phyloP scores from a whole-genome alignment of 169 alveolate species.

The Amoebophrya sp. region DNA sequence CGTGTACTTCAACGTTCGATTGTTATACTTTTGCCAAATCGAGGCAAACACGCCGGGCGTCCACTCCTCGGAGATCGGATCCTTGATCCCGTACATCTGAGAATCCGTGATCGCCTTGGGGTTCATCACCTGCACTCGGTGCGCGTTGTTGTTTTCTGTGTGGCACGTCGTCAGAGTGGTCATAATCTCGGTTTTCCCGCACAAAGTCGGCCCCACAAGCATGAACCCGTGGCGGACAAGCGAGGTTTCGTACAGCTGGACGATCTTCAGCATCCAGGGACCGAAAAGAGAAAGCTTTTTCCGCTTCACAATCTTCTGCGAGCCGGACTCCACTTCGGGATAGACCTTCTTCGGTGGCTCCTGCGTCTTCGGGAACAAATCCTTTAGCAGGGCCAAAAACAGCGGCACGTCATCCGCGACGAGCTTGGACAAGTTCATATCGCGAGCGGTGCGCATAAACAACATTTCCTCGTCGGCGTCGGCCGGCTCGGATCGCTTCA shows the following conservation, averaged over 20 bases:
- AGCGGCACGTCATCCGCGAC: conserved; percentile 92
- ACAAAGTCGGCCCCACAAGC: conserved; percentile 93
- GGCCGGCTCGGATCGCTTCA: conserved; percentile 73
- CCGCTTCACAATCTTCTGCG: conserved; percentile 63
- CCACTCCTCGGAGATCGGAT: conserved; percentile 89
- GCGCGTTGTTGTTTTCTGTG: conserved; percentile 70
- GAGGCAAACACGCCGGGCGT: conserved; percentile 89
- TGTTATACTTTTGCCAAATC: conserved; percentile 87
- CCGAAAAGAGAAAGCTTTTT: conserved; percentile 50
- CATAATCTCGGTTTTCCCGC: conserved; percentile 91
- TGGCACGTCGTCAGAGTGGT: conserved; percentile 70
- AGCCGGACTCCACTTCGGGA: conserved; percentile 77
- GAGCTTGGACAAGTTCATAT: conserved; percentile 87
- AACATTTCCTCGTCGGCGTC: conserved; percentile 81
- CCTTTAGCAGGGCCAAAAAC: conserved; percentile 84
- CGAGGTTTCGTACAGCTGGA: conserved; percentile 85
- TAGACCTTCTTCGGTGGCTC: conserved; percentile 84
- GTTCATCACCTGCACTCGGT: conserved; percentile 77
- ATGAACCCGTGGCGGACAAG: conserved; percentile 95
- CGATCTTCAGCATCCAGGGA: conserved; percentile 71
- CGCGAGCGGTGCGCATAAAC: conserved; percentile 57
- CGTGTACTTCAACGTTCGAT: conserved; percentile 71
- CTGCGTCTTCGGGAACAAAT: conserved; percentile 88
- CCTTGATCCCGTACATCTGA: conserved; percentile 75
- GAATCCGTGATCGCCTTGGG: conserved; percentile 92